Percentiles rank a stretch among this genome's conserved stretches.
These are phyloP conservation scores for Litsea cubeba DNA, from an alignment of 164 flowering plant species.

Conservation along the genomic window DNA sequence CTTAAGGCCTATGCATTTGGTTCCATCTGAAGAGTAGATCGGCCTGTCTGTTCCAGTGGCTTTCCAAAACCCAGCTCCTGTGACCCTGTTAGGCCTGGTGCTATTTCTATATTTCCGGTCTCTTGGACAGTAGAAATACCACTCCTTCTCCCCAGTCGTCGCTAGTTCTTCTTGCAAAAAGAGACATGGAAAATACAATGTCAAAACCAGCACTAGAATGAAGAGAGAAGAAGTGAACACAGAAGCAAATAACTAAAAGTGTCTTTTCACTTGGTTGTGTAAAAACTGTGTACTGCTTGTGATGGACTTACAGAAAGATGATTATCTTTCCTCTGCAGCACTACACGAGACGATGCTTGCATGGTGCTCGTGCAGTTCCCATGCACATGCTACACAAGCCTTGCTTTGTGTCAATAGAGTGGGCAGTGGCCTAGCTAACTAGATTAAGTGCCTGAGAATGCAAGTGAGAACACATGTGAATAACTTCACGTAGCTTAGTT, in stretches of 20 bases:
- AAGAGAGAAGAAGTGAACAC: neutral
- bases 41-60: slow-evolving; percentile 97
- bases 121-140: slow-evolving; percentile 97
- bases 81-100: slow-evolving; percentile 84
- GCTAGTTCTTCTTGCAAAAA: slow-evolving; percentile 51
- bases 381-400: too few relatives aligned
- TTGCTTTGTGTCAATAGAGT: too few relatives aligned
- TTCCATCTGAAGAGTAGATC: slow-evolving; percentile 76
- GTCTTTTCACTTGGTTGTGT: neutral
- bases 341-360: too few relatives aligned
- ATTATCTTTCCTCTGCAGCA: too few relatives aligned
- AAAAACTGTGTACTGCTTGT: neutral
- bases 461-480: too few relatives aligned
- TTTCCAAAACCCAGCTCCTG: slow-evolving; percentile 96
- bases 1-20: slow-evolving; percentile 88
- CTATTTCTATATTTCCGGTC: slow-evolving; percentile 92
- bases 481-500: too few relatives aligned
- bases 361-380: too few relatives aligned
- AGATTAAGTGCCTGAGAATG: too few relatives aligned
- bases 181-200: slow-evolving; percentile 1
- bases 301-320: neutral
- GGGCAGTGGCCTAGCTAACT: too few relatives aligned
- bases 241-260: neutral
- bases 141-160: slow-evolving; percentile 80
- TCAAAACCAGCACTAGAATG: neutral